A percentile compares a stretch with the other conserved stretches of the same genome.
Evolutionary conservation across 1,284 basidiomycete species (phyloP).

Genomic region (Ganoderma meredithae): DNA sequence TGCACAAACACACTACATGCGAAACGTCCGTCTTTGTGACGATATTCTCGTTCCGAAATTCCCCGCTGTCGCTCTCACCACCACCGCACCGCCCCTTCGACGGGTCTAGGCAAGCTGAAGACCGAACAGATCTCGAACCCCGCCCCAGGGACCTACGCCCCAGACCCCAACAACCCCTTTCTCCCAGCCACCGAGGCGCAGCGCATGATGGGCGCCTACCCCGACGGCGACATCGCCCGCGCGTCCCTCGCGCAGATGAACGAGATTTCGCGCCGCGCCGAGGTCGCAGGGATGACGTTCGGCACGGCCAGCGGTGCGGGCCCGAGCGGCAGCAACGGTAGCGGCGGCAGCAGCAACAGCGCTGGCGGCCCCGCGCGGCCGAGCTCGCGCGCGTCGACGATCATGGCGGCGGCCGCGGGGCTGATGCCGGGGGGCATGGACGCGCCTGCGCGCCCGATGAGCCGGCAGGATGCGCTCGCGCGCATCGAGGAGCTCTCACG

Average conservation of each 20-base stretch:
- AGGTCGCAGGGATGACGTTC: conserved; percentile 52
- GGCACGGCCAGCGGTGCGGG: conserved; percentile 30
- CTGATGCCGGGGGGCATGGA: conserved; percentile 37
- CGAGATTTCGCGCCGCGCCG: conserved; percentile 71
- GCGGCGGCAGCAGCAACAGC: too few species aligned
- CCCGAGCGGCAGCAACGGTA: conserved; percentile 15
- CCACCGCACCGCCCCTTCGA: conserved; percentile 13
- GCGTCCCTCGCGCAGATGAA: conserved; percentile 77
- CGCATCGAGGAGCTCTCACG: conserved; percentile 59
- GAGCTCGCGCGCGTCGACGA: conserved; percentile 39
- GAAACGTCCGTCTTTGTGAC: not conserved
- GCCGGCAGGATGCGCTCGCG: conserved; percentile 56
- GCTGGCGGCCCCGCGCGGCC: conserved; percentile 31
- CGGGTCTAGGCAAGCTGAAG: conserved; percentile 40
- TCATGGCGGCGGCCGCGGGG: conserved; percentile 45
- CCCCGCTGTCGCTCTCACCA: conserved; percentile 6
- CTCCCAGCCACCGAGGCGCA: conserved; percentile 66
- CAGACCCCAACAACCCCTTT: conserved; percentile 54
- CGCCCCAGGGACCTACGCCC: conserved; percentile 32
- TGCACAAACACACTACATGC: not conserved
- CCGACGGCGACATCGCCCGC: conserved; percentile 63
- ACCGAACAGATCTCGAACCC: conserved; percentile 38
- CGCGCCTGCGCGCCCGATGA: conserved; percentile 42
- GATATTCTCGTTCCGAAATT: conserved; percentile 18
- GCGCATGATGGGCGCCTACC: conserved; percentile 61